Percentiles rank a stretch among this genome's conserved stretches.
These are phyloP conservation scores for Camelina sativa DNA, from an alignment of 345 rosid species.

Conservation along the genomic window DNA sequence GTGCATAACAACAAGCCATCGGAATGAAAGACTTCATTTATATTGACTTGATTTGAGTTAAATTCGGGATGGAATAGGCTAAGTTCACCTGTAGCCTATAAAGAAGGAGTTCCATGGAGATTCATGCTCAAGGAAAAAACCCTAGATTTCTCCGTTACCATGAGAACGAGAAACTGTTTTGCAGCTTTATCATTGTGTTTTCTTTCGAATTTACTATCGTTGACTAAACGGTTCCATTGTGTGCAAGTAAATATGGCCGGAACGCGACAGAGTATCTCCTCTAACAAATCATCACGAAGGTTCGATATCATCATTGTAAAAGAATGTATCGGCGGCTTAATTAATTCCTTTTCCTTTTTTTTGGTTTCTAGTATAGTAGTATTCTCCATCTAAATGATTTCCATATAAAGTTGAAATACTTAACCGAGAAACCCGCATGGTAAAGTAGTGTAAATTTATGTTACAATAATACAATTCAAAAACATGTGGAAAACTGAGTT, in stretches of 20 bases:
- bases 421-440: too few species aligned
- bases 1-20: constrained; percentile 15
- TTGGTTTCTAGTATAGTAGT: too few species aligned
- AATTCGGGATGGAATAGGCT: not conserved
- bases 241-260: constrained; percentile 3
- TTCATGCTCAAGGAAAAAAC: not conserved
- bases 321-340: too few species aligned
- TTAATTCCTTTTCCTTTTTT: too few species aligned
- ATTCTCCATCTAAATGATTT: too few species aligned
- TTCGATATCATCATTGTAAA: not conserved
- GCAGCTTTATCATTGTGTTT: not conserved
- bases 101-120: not conserved
- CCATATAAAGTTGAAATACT: too few species aligned
- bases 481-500: too few species aligned
- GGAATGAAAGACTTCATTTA: not conserved
- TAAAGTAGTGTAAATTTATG: too few species aligned
- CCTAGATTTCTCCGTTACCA: not conserved
- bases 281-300: not conserved
- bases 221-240: not conserved
- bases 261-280: not conserved
- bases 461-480: too few species aligned
- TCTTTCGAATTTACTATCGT: not conserved
- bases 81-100: not conserved
- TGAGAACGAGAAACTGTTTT: not conserved
- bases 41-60: not conserved